Base-by-base conservation (phyloP, 202 grass and related monocot species). In the Panicum hallii region DNA sequence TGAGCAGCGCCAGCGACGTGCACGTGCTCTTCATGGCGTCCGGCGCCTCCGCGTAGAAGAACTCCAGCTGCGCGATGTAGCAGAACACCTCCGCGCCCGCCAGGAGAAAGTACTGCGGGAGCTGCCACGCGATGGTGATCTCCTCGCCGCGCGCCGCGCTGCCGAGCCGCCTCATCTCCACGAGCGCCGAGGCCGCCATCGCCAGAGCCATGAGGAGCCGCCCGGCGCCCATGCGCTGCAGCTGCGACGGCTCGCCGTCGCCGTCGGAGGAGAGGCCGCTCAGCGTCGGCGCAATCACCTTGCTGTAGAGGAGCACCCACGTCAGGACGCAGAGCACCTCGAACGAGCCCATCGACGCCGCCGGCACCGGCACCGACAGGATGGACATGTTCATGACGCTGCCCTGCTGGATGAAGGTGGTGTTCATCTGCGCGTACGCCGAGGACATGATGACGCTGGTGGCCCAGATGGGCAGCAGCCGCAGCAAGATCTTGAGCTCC, bases 11-110 rank as follows among this genome's bases (percentile, higher is more conserved):
- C 4, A 93, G 87, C 53, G 94, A 86, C 47, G 84, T 90, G 87
- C 94, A 93, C 2, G 85, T 91, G 87, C 91, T 97, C 85, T 93
- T 97, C 94, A 97, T 97, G 26, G 84, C 84, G 43, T 92, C 89
- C 15, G 94, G 94, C n/a, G 91, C 94, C 88, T 97, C 90, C 13
- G 19, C 79, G 77, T 86, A 97, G 89, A 91, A 97, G 71, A 97
- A 97, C 85, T 97, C 94, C 15, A 93, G 67, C 83, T 88, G 87
- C 4, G 94, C 63, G 62, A 97, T 91, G 78, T 87, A 89, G 63
- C 77, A 84, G 74, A 97, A 91, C 23, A 90, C 79, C 74, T 91
- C 91, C 0, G 89, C 88, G 23, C 87, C 87, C 12, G 89, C 91
- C 36, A 93, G 72, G 9, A 93, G 16, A 58, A 88, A 74, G 74